Conservation (phyloP, 225 moss, liverwort and hornwort species). For the Bryoerythrophyllum caledonicum region DNA sequence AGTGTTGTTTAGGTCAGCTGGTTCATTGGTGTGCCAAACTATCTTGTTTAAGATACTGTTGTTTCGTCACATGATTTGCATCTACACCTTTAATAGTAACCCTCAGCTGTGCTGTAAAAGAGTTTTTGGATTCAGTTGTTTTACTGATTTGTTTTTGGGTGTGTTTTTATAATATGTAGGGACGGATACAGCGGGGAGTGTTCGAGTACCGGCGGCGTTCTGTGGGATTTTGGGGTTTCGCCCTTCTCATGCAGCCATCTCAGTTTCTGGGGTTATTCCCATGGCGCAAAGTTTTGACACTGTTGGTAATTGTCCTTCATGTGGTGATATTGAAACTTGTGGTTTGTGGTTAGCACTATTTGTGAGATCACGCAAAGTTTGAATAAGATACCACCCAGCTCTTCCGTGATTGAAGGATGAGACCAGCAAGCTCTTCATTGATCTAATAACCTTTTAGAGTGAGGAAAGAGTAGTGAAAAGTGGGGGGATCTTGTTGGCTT, state of each 20-base stretch:
- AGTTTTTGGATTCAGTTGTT: background rate
- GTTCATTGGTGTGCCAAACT: no score
- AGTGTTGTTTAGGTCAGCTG: background rate
- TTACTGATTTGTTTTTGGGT: background rate
- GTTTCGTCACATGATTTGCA: background rate
- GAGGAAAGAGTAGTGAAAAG: no score
- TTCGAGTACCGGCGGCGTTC: constrained; percentile 87
- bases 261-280: constrained; percentile 68
- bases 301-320: constrained; percentile 69
- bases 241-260: constrained; percentile 84
- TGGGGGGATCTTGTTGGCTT: no score
- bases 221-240: constrained; percentile 97
- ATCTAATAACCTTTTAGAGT: no score
- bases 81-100: no score
- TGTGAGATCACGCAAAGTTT: no score
- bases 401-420: no score
- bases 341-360: background rate
- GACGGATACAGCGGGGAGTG: constrained; percentile 94
- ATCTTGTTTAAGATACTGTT: background rate
- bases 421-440: no score
- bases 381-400: no score
- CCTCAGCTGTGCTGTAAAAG: no score
- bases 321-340: background rate
- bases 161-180: constrained; percentile 42
- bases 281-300: constrained; percentile 99